phyloP scores from a whole-genome alignment of 441 rosid genomes.

The Biscutella laevigata region DNA sequence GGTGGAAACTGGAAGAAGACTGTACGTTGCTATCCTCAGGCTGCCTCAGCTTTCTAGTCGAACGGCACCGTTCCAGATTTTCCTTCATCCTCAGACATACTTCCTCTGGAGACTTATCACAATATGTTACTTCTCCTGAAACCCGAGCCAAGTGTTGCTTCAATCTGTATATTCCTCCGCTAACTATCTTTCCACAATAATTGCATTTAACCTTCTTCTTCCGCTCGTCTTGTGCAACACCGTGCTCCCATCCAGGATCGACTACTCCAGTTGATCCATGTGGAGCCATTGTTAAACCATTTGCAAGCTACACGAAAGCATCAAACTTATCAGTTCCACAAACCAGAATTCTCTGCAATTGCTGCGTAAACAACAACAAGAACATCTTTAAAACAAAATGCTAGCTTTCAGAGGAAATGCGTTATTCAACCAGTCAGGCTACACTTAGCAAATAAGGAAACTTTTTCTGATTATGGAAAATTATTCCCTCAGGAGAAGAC shows the following conservation, averaged over 20 bases:
- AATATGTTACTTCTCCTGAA: conserved; percentile 81
- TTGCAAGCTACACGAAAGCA: conserved; percentile 10
- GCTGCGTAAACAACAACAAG: conserved; percentile 6
- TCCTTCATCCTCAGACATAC: conserved; percentile 61
- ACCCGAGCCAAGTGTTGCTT: conserved; percentile 80
- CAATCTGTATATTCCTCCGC: conserved; percentile 78
- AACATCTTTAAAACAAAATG: neutral
- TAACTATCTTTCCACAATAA: conserved; percentile 70
- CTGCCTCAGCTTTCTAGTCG: conserved; percentile 47
- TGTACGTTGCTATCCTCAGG: conserved; percentile 35
- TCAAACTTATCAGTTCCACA: conserved; percentile 6
- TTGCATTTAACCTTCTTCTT: conserved; percentile 89
- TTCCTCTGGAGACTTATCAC: conserved; percentile 71
- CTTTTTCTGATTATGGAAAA: neutral
- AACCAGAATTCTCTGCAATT: neutral
- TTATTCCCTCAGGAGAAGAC: neutral
- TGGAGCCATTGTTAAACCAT: conserved; percentile 44
- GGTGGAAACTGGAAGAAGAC: conserved; percentile 32
- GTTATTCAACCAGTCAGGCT: no score
- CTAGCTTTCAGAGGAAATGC: no score
- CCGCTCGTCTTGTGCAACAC: conserved; percentile 69
- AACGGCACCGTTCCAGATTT: conserved; percentile 65
- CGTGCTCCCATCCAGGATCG: conserved; percentile 94
- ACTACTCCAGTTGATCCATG: conserved; percentile 45
- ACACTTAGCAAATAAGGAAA: neutral